These are phyloP conservation scores for Vaccinium macrocarpon DNA, from an alignment of 148 eudicot genomes.

Conservation along the genomic window DNA sequence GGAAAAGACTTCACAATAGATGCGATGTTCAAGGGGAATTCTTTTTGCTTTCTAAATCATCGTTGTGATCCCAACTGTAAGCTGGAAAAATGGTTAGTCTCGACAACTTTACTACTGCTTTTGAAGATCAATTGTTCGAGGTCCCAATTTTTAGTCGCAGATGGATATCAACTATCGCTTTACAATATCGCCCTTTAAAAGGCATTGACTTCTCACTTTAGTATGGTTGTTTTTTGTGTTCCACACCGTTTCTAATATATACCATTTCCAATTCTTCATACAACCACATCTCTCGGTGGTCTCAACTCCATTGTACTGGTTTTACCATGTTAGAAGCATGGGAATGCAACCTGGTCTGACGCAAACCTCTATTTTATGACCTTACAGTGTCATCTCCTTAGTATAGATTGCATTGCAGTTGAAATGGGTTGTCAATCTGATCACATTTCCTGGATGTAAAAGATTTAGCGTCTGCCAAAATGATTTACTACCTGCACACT, in stretches of 20 bases:
- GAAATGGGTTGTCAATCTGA: not conserved
- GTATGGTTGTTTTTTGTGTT: not conserved
- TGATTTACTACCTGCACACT: not conserved
- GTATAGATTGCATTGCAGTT: not conserved
- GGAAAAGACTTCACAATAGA: slow-evolving; percentile 85
- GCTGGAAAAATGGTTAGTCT: slow-evolving; percentile 87
- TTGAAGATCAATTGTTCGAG: not conserved
- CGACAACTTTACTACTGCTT: not conserved
- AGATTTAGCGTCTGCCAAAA: not conserved
- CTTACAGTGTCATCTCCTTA: not conserved
- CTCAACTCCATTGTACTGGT: not conserved
- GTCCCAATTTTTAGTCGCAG: not conserved
- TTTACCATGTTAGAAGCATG: not conserved
- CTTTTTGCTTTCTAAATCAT: slow-evolving; percentile 88
- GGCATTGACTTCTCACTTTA: too few species aligned
- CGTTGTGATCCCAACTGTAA: slow-evolving; percentile 96
- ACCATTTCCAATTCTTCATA: not conserved
- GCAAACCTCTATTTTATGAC: not conserved
- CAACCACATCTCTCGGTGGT: not conserved
- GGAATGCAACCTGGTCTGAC: not conserved
- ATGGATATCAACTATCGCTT: not conserved
- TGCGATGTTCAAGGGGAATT: slow-evolving; percentile 90
- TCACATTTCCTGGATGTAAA: not conserved
- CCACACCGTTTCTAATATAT: not conserved
- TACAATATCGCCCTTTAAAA: not conserved